phyloP scores from a whole-genome alignment of 75 land plant genomes.

The Chamaecyparis obtusa region DNA sequence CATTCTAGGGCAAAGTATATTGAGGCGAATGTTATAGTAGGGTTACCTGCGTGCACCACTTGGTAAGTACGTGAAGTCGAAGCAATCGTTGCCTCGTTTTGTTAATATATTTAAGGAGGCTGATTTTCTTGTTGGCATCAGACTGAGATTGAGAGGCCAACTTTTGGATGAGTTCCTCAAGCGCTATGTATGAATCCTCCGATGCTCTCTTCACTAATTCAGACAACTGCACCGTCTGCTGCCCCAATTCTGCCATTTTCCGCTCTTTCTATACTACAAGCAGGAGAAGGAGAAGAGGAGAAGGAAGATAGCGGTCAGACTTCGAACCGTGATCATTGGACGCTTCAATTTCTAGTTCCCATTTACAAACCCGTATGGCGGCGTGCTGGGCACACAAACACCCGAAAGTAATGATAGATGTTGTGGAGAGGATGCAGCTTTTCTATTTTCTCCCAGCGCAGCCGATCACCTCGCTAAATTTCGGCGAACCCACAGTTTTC shows the following conservation, averaged over 20 bases:
- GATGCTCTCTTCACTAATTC: slow-evolving; percentile 68
- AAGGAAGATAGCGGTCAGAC: too few species aligned
- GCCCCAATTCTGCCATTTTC: slow-evolving; percentile 71
- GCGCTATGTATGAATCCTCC: slow-evolving; percentile 60
- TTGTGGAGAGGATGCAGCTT: too few species aligned
- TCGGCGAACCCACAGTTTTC: too few species aligned
- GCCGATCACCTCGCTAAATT: too few species aligned
- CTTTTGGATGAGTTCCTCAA: slow-evolving; percentile 72
- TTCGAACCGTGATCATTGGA: too few species aligned
- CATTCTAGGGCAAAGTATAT: neutral
- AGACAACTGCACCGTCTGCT: slow-evolving; percentile 79
- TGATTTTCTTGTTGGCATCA: slow-evolving; percentile 87
- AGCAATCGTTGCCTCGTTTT: slow-evolving; percentile 95
- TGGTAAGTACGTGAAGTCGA: slow-evolving; percentile 79
- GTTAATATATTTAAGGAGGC: slow-evolving; percentile 72
- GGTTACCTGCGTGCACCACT: slow-evolving; percentile 96
- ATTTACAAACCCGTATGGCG: too few species aligned
- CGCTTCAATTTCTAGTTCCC: too few species aligned
- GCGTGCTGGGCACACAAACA: too few species aligned
- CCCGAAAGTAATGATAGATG: too few species aligned
- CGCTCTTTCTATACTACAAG: neutral
- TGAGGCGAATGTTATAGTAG: neutral
- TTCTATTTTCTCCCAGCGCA: too few species aligned
- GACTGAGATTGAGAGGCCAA: slow-evolving; percentile 37
- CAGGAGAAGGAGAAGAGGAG: neutral